Conservation (phyloP, 2,329 filamentous ascomycete genomes). For the Arthrobotrys sinensis region DNA sequence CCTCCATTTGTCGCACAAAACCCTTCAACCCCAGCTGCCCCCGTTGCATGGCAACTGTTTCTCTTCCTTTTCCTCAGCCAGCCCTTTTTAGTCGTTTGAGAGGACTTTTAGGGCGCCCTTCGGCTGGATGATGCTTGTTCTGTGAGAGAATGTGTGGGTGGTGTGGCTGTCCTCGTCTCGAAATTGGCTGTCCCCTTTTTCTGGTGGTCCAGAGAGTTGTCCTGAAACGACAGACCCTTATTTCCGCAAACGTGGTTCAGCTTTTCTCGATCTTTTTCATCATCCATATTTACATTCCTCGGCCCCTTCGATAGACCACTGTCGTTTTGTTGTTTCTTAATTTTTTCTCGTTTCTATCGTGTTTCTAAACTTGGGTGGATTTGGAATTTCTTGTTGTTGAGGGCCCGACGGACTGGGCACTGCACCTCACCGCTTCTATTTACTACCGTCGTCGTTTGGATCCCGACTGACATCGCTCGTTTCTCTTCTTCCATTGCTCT, state of each 20-base stretch:
- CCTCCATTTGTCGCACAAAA: conserved; percentile 55
- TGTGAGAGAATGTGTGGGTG: conserved; percentile 59
- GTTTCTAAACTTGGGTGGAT: conserved; percentile 40
- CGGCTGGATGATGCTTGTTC: conserved; percentile 59
- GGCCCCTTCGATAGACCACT: conserved; percentile 51
- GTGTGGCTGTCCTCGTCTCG: conserved; percentile 59
- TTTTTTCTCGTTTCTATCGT: conserved; percentile 24
- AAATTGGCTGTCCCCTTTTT: conserved; percentile 60
- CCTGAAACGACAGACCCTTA: conserved; percentile 61
- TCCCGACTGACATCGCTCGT: conserved; percentile 25
- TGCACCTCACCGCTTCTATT: conserved; percentile 12
- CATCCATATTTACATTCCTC: conserved; percentile 54
- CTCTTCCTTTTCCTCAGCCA: conserved; percentile 7
- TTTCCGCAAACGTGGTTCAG: conserved; percentile 60
- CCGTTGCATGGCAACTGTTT: neutral
- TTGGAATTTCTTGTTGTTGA: conserved; percentile 49
- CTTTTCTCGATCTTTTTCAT: conserved; percentile 50
- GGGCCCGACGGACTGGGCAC: conserved; percentile 8
- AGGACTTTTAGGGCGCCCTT: conserved; percentile 31
- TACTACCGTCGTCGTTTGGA: conserved; percentile 18
- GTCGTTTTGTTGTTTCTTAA: conserved; percentile 27
- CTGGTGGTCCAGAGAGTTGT: conserved; percentile 49
- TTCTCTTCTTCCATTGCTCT: conserved; percentile 30
- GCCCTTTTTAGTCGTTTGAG: conserved; percentile 38
- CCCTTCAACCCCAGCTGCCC: conserved; percentile 17